Conservation (phyloP, 2,329 filamentous ascomycete genomes). For the Claviceps sp. region DNA sequence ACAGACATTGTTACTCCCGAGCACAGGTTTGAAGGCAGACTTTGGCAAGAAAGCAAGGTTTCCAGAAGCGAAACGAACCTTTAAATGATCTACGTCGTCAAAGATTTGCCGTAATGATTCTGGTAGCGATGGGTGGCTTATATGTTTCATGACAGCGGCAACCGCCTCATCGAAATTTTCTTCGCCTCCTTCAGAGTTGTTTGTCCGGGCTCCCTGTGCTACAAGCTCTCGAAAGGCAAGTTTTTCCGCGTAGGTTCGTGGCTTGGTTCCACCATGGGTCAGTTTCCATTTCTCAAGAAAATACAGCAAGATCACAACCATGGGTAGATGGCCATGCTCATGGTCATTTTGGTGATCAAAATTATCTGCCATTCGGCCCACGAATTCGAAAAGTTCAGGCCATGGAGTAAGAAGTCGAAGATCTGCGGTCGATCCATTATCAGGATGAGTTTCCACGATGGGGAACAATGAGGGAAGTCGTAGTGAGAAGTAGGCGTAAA, state of each 20-base stretch:
- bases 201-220: constrained; percentile 49
- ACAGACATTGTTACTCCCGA: not conserved
- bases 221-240: constrained; percentile 64
- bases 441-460: constrained; percentile 91
- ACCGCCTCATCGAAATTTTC: constrained; percentile 95
- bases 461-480: constrained; percentile 68
- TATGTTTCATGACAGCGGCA: constrained; percentile 74
- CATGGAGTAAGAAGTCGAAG: constrained; percentile 75
- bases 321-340: constrained; percentile 84
- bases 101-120: constrained; percentile 67
- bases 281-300: constrained; percentile 72
- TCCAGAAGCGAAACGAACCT: constrained; percentile 31
- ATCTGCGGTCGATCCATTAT: constrained; percentile 72
- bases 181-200: constrained; percentile 74
- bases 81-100: constrained; percentile 39
- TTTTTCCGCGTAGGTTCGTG: constrained; percentile 73
- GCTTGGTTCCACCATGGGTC: constrained; percentile 52
- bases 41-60: not conserved
- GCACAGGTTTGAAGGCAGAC: not conserved
- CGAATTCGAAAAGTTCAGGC: constrained; percentile 63
- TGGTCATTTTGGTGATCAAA: constrained; percentile 61
- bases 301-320: constrained; percentile 68
- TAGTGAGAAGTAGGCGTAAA: constrained; percentile 81
- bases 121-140: constrained; percentile 55
- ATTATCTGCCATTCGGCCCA: constrained; percentile 49